A percentile compares a stretch with the other conserved stretches of the same genome.
Evolutionary conservation across 2,329 filamentous ascomycete species (phyloP).

Genomic region (Fusarium pilosicola): DNA sequence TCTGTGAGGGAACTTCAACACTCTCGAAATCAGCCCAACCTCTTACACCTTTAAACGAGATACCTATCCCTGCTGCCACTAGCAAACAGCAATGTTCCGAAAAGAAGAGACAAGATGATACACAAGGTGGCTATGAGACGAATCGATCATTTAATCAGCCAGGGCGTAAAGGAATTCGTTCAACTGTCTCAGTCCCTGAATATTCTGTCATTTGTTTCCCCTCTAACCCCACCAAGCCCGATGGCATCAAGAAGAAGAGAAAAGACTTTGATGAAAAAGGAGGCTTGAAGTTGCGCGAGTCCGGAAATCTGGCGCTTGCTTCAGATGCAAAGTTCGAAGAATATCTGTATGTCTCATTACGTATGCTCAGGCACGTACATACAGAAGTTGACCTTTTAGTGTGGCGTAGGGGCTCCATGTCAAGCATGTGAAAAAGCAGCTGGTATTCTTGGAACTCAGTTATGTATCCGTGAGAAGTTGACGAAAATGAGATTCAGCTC

Average conservation of each 20-base stretch:
- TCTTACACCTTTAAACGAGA: constrained; percentile 19
- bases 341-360: constrained; percentile 39
- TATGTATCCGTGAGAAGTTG: constrained; percentile 43
- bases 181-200: constrained; percentile 20
- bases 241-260: constrained; percentile 43
- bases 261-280: constrained; percentile 42
- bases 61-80: constrained; percentile 10
- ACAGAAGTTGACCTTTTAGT: constrained; percentile 34
- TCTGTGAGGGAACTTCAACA: constrained; percentile 32
- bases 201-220: constrained; percentile 45
- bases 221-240: constrained; percentile 41
- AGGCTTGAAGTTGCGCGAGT: constrained; percentile 43
- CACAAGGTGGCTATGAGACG: not conserved
- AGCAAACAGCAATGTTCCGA: constrained; percentile 5
- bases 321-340: constrained; percentile 42
- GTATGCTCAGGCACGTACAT: not conserved
- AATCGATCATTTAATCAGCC: not conserved
- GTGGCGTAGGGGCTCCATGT: constrained; percentile 41
- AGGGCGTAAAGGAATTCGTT: constrained; percentile 6
- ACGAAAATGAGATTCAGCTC: constrained; percentile 45
- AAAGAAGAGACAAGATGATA: not conserved
- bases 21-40: constrained; percentile 16
- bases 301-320: constrained; percentile 42
- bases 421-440: constrained; percentile 40
- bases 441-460: constrained; percentile 38